phyloP scores from a whole-genome alignment of 352 stramenopile species.

The Pilasporangium apinafurcum region DNA sequence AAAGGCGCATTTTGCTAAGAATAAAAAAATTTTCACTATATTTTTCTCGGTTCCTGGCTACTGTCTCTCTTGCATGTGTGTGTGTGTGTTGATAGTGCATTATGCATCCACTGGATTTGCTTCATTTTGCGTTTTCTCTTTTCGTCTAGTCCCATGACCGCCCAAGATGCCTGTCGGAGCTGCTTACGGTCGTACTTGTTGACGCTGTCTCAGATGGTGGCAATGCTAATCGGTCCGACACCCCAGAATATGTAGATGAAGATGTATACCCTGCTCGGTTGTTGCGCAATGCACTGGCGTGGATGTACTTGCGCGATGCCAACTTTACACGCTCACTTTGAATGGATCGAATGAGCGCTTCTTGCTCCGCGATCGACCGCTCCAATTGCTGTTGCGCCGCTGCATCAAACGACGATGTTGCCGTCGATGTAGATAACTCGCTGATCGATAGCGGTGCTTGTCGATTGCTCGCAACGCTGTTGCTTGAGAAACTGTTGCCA shows the following conservation, averaged over 20 bases:
- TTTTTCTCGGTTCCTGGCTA: too few species aligned
- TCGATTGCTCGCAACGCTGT: slow-evolving; percentile 5
- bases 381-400: slow-evolving; percentile 41
- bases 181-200: slow-evolving; percentile 12
- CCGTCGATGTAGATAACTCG: slow-evolving; percentile 16
- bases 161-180: slow-evolving; percentile 5
- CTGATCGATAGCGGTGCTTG: slow-evolving; percentile 5
- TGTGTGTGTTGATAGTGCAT: too few species aligned
- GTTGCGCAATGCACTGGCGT: background rate
- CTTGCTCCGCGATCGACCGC: slow-evolving; percentile 45
- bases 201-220: slow-evolving; percentile 4
- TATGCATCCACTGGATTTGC: too few species aligned
- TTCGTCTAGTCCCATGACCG: slow-evolving; percentile 11
- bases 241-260: too few species aligned
- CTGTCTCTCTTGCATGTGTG: too few species aligned
- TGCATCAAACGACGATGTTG: slow-evolving; percentile 10
- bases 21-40: too few species aligned
- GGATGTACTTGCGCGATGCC: slow-evolving; percentile 3
- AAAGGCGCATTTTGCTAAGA: too few species aligned
- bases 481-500: too few species aligned
- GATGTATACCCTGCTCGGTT: too few species aligned
- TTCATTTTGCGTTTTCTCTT: too few species aligned
- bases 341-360: slow-evolving; percentile 38
- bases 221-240: too few species aligned
- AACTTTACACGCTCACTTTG: slow-evolving; percentile 16